These are phyloP conservation scores for Leucosporidium scottii DNA, from an alignment of 768 basidiomycete genomes.

Conservation along the genomic window DNA sequence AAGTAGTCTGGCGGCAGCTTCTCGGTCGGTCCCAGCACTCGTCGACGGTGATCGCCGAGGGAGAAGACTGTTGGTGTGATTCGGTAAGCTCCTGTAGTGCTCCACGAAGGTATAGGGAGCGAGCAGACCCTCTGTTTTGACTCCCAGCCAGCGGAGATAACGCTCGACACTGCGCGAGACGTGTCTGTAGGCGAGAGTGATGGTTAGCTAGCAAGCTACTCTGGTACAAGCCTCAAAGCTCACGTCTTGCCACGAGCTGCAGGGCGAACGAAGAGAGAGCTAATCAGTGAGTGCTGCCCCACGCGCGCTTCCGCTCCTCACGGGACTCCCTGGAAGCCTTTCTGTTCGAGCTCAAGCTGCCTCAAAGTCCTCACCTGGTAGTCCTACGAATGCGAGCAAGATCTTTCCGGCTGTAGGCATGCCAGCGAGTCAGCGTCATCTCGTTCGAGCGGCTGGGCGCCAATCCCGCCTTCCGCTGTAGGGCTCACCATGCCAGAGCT, in stretches of 20 bases:
- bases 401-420: slow-evolving; percentile 61
- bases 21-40: slow-evolving; percentile 78
- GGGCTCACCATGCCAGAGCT: slow-evolving; percentile 42
- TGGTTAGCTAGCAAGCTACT: too few species aligned
- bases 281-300: neutral
- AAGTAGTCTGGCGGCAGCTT: slow-evolving; percentile 91
- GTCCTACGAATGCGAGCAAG: slow-evolving; percentile 80
- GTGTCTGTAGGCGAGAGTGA: slow-evolving; percentile 45
- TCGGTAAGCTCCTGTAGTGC: neutral
- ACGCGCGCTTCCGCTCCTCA: neutral
- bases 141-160: slow-evolving; percentile 97
- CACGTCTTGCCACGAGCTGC: slow-evolving; percentile 32
- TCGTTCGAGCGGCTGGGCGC: neutral
- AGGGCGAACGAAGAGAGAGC: neutral
- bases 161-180: slow-evolving; percentile 90
- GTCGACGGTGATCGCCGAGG: slow-evolving; percentile 87
- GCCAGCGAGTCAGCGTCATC: too few species aligned
- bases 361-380: slow-evolving; percentile 51
- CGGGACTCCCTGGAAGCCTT: too few species aligned
- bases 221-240: too few species aligned
- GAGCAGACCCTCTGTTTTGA: slow-evolving; percentile 63
- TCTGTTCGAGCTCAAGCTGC: too few species aligned
- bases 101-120: neutral
- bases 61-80: slow-evolving; percentile 58
- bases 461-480: too few species aligned